A percentile compares a stretch with the other conserved stretches of the same genome.
Conservation (phyloP, 768 basidiomycete species). For the Amanita phalloides region DNA sequence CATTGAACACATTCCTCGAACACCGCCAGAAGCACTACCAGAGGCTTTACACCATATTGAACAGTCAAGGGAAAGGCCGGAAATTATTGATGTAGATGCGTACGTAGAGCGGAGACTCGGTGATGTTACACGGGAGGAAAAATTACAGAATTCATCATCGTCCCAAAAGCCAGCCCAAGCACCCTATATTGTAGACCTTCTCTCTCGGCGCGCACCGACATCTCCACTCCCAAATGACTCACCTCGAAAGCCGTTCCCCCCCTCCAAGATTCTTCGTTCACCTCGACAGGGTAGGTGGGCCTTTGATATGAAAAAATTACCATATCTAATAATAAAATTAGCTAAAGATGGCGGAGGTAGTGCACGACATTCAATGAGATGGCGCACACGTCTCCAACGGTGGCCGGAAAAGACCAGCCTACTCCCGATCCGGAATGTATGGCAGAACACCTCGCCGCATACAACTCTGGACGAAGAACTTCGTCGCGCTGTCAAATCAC, state of each 20-base stretch:
- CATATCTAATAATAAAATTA: neutral
- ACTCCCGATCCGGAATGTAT: neutral
- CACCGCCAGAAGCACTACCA: slow-evolving; percentile 25
- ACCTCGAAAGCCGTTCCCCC: slow-evolving; percentile 49
- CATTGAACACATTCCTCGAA: slow-evolving; percentile 41
- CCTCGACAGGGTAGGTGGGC: neutral
- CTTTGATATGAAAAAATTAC: neutral
- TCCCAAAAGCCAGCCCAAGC: neutral
- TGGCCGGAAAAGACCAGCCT: neutral
- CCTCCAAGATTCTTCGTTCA: slow-evolving; percentile 11
- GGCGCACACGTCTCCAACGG: neutral
- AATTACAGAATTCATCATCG: neutral
- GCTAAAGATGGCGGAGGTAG: neutral
- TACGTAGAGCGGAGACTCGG: slow-evolving; percentile 6
- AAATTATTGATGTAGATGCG: slow-evolving; percentile 29
- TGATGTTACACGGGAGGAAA: neutral
- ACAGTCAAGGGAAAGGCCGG: slow-evolving; percentile 7
- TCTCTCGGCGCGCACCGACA: slow-evolving; percentile 49
- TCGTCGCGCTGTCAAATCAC: slow-evolving; percentile 26
- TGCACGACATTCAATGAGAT: neutral
- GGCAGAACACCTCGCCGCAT: neutral
- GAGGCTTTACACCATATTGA: slow-evolving; percentile 5
- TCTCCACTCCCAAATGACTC: slow-evolving; percentile 52
- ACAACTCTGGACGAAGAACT: slow-evolving; percentile 61
- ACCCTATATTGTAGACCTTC: slow-evolving; percentile 20